These are phyloP conservation scores for Fusarium sp. DNA, from an alignment of 2,329 filamentous ascomycete species.

Conservation along the genomic window DNA sequence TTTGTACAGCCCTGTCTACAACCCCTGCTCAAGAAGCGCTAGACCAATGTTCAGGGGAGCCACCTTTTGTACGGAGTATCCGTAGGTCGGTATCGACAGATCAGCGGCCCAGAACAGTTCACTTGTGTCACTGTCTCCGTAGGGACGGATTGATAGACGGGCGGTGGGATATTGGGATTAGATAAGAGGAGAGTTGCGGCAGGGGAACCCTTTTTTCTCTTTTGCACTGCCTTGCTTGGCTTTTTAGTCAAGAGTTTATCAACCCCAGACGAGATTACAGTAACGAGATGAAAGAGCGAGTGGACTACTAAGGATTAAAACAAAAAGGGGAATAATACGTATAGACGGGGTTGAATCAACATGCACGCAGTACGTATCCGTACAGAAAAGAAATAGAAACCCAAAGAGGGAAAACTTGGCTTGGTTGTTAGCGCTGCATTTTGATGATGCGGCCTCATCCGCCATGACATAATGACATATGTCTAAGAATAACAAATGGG, in stretches of 20 bases:
- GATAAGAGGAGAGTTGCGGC: conserved; percentile 26
- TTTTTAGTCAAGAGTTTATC: conserved; percentile 16
- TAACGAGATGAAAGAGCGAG: conserved; percentile 18
- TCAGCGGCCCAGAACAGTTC: conserved; percentile 26
- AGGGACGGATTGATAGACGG: conserved; percentile 17
- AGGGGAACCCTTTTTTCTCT: conserved; percentile 8
- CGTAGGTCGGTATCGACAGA: conserved; percentile 31
- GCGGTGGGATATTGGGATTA: conserved; percentile 26
- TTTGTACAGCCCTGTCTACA: conserved; percentile 17
- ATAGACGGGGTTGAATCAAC: conserved; percentile 4
- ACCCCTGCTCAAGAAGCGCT: conserved; percentile 40
- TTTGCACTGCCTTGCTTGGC: conserved; percentile 43
- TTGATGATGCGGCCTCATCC: conserved; percentile 37
- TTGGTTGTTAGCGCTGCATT: conserved; percentile 21
- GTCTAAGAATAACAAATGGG: conserved; percentile 4
- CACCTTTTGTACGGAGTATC: conserved; percentile 18
- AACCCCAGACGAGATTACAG: conserved; percentile 26
- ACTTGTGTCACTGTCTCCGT: conserved; percentile 3
- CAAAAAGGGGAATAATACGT: conserved; percentile 14
- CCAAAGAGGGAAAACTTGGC: conserved; percentile 13
- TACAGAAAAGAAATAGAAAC: conserved; percentile 7
- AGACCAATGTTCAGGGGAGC: conserved; percentile 27
- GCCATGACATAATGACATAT: conserved; percentile 42
- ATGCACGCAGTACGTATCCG: not conserved
- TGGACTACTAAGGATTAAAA: not conserved